Conservation (phyloP, 2,329 filamentous ascomycete genomes). For the Fusarium keratoplasticum region DNA sequence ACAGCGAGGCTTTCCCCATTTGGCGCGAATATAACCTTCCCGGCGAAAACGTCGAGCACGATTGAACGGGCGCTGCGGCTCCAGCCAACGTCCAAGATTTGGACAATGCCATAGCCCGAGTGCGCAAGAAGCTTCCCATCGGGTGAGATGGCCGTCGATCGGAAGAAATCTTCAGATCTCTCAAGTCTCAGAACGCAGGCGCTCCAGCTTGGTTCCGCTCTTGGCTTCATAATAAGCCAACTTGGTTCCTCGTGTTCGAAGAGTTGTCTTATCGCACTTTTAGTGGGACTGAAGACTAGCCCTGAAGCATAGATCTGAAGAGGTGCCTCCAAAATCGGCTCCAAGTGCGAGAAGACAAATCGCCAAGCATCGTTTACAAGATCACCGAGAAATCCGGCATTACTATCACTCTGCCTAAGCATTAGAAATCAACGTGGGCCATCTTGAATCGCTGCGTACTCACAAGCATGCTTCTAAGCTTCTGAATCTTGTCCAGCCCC, state of each 20-base stretch:
- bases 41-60: no score
- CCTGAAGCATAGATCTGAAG: constrained; percentile 19
- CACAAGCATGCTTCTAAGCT: not conserved
- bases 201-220: not conserved
- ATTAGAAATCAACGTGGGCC: no score
- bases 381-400: no score
- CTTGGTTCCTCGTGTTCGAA: not conserved
- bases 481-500: not conserved
- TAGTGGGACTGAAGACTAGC: constrained; percentile 10
- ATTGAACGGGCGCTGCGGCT: no score
- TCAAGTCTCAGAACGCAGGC: not conserved
- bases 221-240: not conserved
- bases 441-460: not conserved
- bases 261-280: not conserved
- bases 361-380: not conserved
- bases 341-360: not conserved
- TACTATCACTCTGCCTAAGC: no score
- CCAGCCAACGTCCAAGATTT: no score
- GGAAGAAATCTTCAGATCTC: no score
- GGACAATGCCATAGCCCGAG: no score
- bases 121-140: no score
- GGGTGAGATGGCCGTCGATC: no score
- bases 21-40: no score
- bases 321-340: not conserved
- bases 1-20: no score